Evolutionary conservation across 2,329 filamentous ascomycete species (phyloP).

Genomic region (Trichoderma sp.): DNA sequence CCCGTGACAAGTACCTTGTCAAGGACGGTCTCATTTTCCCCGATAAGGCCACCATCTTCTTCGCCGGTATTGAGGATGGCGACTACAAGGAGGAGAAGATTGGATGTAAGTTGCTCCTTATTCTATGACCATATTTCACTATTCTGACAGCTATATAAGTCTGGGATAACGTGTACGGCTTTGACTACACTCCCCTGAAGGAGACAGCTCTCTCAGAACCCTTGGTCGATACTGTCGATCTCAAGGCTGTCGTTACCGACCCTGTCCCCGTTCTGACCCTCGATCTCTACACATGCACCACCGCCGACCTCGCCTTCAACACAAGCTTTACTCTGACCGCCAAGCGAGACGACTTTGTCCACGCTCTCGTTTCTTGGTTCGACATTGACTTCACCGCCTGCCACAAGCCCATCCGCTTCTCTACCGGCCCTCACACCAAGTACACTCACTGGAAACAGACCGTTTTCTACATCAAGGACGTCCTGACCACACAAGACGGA

Average conservation of each 20-base stretch:
- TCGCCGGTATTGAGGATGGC: conserved; percentile 96
- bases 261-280: conserved; percentile 81
- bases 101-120: conserved; percentile 68
- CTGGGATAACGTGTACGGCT: conserved; percentile 99
- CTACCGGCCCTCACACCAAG: conserved; percentile 95
- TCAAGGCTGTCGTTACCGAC: conserved; percentile 96
- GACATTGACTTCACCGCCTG: conserved; percentile 98
- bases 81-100: conserved; percentile 99
- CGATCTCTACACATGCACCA: conserved; percentile 88
- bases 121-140: not conserved
- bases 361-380: conserved; percentile 97
- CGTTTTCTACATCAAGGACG: conserved; percentile 94
- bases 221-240: conserved; percentile 94
- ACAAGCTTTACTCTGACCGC: conserved; percentile 73
- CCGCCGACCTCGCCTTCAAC: conserved; percentile 80
- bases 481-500: conserved; percentile 85
- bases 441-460: conserved; percentile 99
- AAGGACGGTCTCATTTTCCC: conserved; percentile 94
- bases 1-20: conserved; percentile 85
- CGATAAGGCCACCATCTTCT: conserved; percentile 96
- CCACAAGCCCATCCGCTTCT: conserved; percentile 97
- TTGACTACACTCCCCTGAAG: conserved; percentile 94
- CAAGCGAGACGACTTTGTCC: conserved; percentile 90
- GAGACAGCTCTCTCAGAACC: conserved; percentile 91
- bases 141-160: conserved; percentile 55